Evolutionary conservation across 2,329 filamentous ascomycete species (phyloP), one percentile per base, ranked within the genome.

Genomic region (Oidium heveae): DNA sequence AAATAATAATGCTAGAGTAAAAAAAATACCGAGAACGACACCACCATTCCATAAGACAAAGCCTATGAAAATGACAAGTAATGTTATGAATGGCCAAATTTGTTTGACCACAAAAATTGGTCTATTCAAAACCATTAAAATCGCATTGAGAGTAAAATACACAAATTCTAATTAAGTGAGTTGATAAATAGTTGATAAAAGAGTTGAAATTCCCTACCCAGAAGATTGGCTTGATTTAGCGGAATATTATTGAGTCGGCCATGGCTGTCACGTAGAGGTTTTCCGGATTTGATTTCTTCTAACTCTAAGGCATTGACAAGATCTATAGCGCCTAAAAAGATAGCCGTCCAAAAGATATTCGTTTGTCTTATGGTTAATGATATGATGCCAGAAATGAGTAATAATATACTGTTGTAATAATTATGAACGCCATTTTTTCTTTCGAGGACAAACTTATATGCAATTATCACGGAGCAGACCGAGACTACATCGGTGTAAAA

Each of bases 401-500:
- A 58, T 4, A 60, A n/a, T 1, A 59, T 43, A 9, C 57, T 58
- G n/a, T 34, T 34, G 10, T 12, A 34, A 6, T 34, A 2, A 10
- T 36, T 36, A 16, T 33, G 20, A 33, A 53, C 46, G 2, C 53
- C 34, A 8, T 58, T 58, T 37, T 55, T 54, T 37, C 60, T 71
- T 24, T 63, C 57, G 4, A 79, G 66, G 57, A 76, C 74, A 55
- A 74, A 70, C 37, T 74, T 69, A 63, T 88, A 91, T 0, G 79
- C 77, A 1, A 78, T 65, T 9, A 95, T 68, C 0, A 95, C 85
- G 1, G 79, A 73, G 8, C 84, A 71, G 0, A 87, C 84, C 0
- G 89, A 93, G 53, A 84, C 73, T 2, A 95, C 75, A 66, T 98
- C 91, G 0, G 91, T 98, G 66, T 98, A 98, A 67, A 94, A 98